These are phyloP conservation scores for Citrullus amarus DNA, from an alignment of 306 rosid species.

Conservation along the genomic window DNA sequence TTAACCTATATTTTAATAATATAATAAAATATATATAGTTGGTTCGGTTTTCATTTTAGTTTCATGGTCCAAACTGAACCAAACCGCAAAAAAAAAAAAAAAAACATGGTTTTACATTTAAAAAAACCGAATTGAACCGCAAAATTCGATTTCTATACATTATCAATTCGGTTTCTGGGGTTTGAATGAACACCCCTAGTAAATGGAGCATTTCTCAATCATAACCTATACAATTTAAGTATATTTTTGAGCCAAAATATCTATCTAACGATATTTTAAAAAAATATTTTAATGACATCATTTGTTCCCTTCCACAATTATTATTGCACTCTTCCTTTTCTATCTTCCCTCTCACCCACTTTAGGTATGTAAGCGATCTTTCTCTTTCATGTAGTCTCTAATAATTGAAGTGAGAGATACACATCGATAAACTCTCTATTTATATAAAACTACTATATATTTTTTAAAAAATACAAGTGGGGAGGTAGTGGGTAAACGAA, in stretches of 20 bases:
- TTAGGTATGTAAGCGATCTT: background rate
- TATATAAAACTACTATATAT: background rate
- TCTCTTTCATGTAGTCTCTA: background rate
- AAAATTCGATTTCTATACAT: too few relatives aligned
- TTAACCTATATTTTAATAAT: too few relatives aligned
- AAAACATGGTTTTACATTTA: too few relatives aligned
- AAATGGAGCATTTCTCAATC: background rate
- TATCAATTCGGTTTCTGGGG: too few relatives aligned
- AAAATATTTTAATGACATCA: background rate
- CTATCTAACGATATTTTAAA: background rate
- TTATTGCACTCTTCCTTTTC: background rate
- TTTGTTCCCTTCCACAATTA: rapidly evolving
- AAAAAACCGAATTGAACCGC: too few relatives aligned
- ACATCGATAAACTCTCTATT: background rate
- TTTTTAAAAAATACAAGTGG: background rate
- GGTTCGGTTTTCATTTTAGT: too few relatives aligned
- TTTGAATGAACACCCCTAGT: too few relatives aligned
- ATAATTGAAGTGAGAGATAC: background rate
- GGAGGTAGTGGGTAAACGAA: background rate
- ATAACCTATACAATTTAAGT: background rate
- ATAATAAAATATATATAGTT: too few relatives aligned
- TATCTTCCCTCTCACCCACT: background rate
- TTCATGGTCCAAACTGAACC: too few relatives aligned
- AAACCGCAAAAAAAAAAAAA: too few relatives aligned
- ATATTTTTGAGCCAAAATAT: background rate